Evolutionary conservation across 768 basidiomycete species (phyloP), one percentile per base, ranked within the genome.

Genomic region (Mycena pura): DNA sequence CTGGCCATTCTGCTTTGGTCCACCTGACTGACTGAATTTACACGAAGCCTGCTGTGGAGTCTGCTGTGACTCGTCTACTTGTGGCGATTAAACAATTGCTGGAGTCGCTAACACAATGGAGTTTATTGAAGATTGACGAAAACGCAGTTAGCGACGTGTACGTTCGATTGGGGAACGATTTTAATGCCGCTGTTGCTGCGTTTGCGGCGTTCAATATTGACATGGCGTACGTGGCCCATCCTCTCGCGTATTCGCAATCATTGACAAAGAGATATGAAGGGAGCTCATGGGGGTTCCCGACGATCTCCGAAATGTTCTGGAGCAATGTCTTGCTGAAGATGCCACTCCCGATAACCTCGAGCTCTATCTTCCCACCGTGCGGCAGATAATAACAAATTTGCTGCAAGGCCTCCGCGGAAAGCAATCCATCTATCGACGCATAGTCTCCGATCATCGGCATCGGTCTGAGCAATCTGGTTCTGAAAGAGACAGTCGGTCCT

Each of bases 41-140:
- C n/a, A n/a, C n/a, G n/a, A 57, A 91, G 87, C 91, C 90, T 57
- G 87, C 88, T 2, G 92, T 96, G 57, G 96, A 97, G 74, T 90
- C 93, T 32, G 89, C 92, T 21, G 95, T 97, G 31, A 97, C 96
- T 19, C 85, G 93, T 49, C 85, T 99, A 11, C 84, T 99, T 24
- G 94, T 99, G 2, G 89, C 95, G 28, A 99, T 98, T 65, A 96
- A 98, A 73, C 87, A 92, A 63, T 86, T 99, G n/a, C 82, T 99
- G 34, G 95, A 97, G 72, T 83, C 91, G 1, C 82, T 97, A 55
- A 93, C 92, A 6, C 78, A 84, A 77, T 97, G 95, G 95, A 92
- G 91, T 73, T 81, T 81, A 59, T 75, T 84, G 61, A 82, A 86
- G 68, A 82, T 91, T 68, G 81, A 86, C 57, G 95, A 96, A 72